These are phyloP conservation scores for Amaranthus hypochondriacus DNA, from an alignment of 148 eudicot genomes.

Conservation along the genomic window DNA sequence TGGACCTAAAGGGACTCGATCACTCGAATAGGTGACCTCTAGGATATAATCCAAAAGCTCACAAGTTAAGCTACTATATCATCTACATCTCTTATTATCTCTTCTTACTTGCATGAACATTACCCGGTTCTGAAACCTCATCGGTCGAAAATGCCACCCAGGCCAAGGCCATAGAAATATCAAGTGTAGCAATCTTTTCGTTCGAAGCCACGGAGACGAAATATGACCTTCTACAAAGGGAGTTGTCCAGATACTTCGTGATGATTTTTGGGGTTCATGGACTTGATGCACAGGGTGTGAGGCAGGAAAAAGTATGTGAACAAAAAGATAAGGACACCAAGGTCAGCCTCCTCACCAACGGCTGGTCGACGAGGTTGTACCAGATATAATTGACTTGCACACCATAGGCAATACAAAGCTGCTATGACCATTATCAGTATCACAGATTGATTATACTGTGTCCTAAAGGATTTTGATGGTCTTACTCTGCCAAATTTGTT, in stretches of 20 bases:
- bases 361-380: slow-evolving; percentile 77
- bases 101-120: too few species aligned
- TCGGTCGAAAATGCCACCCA: too few species aligned
- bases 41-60: too few species aligned
- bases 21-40: too few species aligned
- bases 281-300: slow-evolving; percentile 61
- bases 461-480: slow-evolving; percentile 38
- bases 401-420: slow-evolving; percentile 69
- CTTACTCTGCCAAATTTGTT: slow-evolving; percentile 45
- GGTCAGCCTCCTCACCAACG: slow-evolving; percentile 95
- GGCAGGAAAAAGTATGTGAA: slow-evolving; percentile 65
- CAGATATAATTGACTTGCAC: slow-evolving; percentile 78
- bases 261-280: slow-evolving; percentile 60
- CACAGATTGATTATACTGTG: slow-evolving; percentile 41
- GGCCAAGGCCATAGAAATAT: too few species aligned
- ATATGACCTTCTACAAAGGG: slow-evolving; percentile 26
- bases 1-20: too few species aligned
- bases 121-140: too few species aligned
- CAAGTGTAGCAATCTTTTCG: too few species aligned
- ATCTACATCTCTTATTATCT: too few species aligned
- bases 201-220: too few species aligned
- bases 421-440: slow-evolving; percentile 48
- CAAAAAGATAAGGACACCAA: slow-evolving; percentile 82
- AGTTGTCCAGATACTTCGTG: slow-evolving; percentile 36
- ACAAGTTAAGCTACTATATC: too few species aligned